Conservation (phyloP, 129 eudicot genomes). For the Kitagawia praeruptora region DNA sequence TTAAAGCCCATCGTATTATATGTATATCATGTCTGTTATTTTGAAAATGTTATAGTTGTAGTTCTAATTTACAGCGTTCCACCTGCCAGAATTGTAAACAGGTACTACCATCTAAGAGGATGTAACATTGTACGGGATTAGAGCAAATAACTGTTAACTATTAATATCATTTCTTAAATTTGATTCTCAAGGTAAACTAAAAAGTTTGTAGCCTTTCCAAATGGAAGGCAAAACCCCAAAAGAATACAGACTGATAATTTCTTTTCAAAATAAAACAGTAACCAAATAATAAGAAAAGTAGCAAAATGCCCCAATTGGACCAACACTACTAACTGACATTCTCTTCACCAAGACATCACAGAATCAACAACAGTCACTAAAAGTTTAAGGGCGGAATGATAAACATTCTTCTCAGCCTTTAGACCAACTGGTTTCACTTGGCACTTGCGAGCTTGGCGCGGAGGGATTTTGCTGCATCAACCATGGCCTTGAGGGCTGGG, state of each 20-base stretch:
- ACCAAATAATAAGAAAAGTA: background rate
- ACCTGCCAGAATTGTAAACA: too few relatives aligned
- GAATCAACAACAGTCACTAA: background rate
- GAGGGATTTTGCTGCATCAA: slow-evolving; percentile 66
- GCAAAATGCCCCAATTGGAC: background rate
- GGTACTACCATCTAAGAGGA: too few relatives aligned
- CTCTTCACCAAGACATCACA: background rate
- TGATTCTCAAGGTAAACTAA: slow-evolving; percentile 11
- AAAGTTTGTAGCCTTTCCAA: background rate
- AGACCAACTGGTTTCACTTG: slow-evolving; percentile 29
- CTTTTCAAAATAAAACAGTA: background rate
- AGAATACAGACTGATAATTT: background rate
- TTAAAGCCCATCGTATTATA: too few relatives aligned
- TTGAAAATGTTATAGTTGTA: too few relatives aligned
- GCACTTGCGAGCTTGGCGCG: slow-evolving; percentile 59
- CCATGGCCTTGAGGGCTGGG: slow-evolving; percentile 71
- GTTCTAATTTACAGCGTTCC: too few relatives aligned
- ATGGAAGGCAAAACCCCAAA: background rate
- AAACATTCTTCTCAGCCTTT: background rate
- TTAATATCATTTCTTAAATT: slow-evolving; percentile 4
- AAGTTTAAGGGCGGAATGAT: background rate
- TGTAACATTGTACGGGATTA: too few relatives aligned
- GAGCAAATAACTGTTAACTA: background rate
- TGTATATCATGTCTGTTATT: too few relatives aligned
- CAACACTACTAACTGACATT: background rate